These are phyloP conservation scores for Backusella psychrophila DNA, from an alignment of 192 early-diverging fungal species.

Conservation along the genomic window DNA sequence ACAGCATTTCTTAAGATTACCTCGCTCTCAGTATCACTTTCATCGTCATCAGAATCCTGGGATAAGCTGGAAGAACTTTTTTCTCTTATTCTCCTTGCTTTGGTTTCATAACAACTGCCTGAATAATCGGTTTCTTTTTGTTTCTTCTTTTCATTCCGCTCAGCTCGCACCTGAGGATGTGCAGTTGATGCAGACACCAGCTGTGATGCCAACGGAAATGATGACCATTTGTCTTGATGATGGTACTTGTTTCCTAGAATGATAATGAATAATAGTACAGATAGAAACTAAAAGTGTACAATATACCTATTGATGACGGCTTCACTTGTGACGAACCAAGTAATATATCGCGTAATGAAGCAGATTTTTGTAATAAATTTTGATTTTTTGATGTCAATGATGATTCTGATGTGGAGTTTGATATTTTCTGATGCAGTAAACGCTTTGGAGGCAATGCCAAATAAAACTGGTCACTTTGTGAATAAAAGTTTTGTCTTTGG, in stretches of 20 bases:
- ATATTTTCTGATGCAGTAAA: neutral
- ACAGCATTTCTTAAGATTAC: neutral
- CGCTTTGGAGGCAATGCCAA: neutral
- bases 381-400: neutral
- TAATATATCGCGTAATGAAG: neutral
- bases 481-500: neutral
- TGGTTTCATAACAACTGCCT: neutral
- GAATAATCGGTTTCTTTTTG: neutral
- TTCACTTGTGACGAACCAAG: neutral
- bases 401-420: neutral
- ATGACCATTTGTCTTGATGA: neutral
- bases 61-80: neutral
- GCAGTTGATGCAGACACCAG: neutral
- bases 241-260: neutral
- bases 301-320: neutral
- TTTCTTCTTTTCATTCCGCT: neutral
- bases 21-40: neutral
- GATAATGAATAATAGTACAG: neutral
- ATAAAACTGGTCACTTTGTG: conserved; percentile 6
- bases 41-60: neutral
- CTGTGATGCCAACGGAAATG: neutral
- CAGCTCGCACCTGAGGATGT: neutral
- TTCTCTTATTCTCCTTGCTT: neutral
- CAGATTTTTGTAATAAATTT: neutral
- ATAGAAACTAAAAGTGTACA: neutral